These are phyloP conservation scores for Colletotrichum sp. DNA, from an alignment of 2,329 filamentous ascomycete genomes.

Conservation along the genomic window DNA sequence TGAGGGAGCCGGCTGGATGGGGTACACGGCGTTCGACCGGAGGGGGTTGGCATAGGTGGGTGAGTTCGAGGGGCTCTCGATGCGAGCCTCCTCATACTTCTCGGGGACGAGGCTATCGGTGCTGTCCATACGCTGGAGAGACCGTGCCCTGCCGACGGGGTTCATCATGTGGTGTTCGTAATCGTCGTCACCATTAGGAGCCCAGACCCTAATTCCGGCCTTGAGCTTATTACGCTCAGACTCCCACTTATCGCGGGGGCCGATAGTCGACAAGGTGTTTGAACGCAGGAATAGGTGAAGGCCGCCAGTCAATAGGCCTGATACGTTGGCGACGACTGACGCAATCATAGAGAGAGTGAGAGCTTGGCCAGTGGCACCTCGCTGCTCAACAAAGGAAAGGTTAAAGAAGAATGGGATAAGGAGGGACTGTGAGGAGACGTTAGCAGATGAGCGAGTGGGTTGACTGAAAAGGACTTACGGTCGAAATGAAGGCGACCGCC, in stretches of 20 bases:
- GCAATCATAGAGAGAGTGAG: conserved; percentile 65
- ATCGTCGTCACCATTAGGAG: conserved; percentile 28
- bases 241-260: conserved; percentile 50
- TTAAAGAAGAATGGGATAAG: conserved; percentile 69
- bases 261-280: conserved; percentile 62
- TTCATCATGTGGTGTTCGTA: conserved; percentile 39
- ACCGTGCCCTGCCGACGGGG: conserved; percentile 31
- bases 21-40: conserved; percentile 36
- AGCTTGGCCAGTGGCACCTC: conserved; percentile 40
- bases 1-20: conserved; percentile 7
- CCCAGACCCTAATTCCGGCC: conserved; percentile 51
- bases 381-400: conserved; percentile 49
- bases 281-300: conserved; percentile 72
- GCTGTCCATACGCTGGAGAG: conserved; percentile 36
- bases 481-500: conserved; percentile 58
- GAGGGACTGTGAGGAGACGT: conserved; percentile 48
- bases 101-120: conserved; percentile 36
- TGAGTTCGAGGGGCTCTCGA: conserved; percentile 27
- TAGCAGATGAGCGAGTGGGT: conserved; percentile 23
- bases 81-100: conserved; percentile 35
- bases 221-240: conserved; percentile 49
- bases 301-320: conserved; percentile 68
- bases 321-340: conserved; percentile 69
- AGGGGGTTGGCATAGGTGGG: conserved; percentile 29
- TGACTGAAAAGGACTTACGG: conserved; percentile 46